Evolutionary conservation across 352 stramenopile species (phyloP), one percentile per base, ranked within the genome.

Genomic region (Peronospora belbahrii): DNA sequence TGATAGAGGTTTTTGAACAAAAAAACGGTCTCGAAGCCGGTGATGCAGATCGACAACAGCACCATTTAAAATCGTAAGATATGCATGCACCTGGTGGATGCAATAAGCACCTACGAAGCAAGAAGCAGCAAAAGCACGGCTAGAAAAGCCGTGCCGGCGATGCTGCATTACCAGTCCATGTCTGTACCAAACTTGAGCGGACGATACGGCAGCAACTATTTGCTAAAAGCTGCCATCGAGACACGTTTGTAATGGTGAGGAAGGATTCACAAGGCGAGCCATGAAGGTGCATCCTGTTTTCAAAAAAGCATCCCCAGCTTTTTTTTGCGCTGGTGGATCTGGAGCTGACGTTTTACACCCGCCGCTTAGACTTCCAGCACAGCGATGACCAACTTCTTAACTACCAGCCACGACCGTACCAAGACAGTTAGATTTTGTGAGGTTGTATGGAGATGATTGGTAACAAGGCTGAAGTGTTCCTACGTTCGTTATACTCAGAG

Each of bases 1-100:
- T 45, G 76, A 91, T 39, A 76, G 77, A 6, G 77, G 85, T 87
- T 40, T 75, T 77, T 38, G 74, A 88, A 62, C n/a, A 74, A 83
- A 70, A 62, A 70, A 37, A 62, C 48, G 0, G 43, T 57, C 27
- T 18, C 46, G n/a, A 65, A 64, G 33, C 67, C 67, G 11, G 56
- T 59, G 4, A 58, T 57, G 11, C 42, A 62, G 15, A 82, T 46
- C 54, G 50, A 7, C 40, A 59, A 14, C 51, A 75, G 11, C 62
- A 56, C 0, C 48, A 55, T n/a, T n/a, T n/a, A n/a, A n/a, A n/a
- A n/a, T n/a, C n/a, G n/a, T n/a, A n/a, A n/a, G n/a, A n/a, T n/a
- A n/a, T n/a, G n/a, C n/a, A n/a, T n/a, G n/a, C 23, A 30, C 6
- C 59, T 42, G 10, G 18, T 51, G 6, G 47, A 49, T 4, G 13